phyloP scores from a whole-genome alignment of 371 early-diverging fungal genomes.

The Saksenaea vasiformis region DNA sequence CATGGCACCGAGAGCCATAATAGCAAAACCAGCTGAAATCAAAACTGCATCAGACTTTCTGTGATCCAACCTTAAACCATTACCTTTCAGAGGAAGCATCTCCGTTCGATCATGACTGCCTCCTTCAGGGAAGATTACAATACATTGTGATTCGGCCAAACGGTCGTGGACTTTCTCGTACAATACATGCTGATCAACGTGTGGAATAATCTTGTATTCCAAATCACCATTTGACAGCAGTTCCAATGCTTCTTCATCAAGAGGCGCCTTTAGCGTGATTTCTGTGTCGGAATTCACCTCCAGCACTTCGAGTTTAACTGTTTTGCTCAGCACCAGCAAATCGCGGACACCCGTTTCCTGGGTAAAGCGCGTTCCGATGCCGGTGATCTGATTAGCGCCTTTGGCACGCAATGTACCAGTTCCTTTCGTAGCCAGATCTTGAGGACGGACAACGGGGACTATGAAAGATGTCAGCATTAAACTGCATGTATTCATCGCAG shows the following conservation, averaged over 20 bases:
- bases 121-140: conserved; percentile 93
- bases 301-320: conserved; percentile 50
- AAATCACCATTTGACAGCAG: conserved; percentile 28
- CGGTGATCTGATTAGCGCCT: conserved; percentile 40
- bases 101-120: conserved; percentile 88
- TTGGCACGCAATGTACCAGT: conserved; percentile 52
- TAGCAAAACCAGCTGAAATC: conserved; percentile 64
- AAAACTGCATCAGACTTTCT: neutral
- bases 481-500: neutral
- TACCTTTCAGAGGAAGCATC: conserved; percentile 83
- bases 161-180: conserved; percentile 73
- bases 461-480: neutral
- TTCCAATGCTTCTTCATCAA: conserved; percentile 48
- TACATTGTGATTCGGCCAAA: conserved; percentile 60
- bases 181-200: conserved; percentile 75
- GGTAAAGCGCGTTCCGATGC: conserved; percentile 63
- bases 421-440: conserved; percentile 70
- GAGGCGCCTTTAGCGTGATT: conserved; percentile 42
- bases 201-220: conserved; percentile 67
- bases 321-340: conserved; percentile 49
- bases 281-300: conserved; percentile 73
- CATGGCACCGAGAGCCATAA: conserved; percentile 87
- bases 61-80: neutral
- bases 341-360: conserved; percentile 52
- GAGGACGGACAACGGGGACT: conserved; percentile 84